Conservation (phyloP, 176 grass and related monocot genomes). For the Avena eriantha region DNA sequence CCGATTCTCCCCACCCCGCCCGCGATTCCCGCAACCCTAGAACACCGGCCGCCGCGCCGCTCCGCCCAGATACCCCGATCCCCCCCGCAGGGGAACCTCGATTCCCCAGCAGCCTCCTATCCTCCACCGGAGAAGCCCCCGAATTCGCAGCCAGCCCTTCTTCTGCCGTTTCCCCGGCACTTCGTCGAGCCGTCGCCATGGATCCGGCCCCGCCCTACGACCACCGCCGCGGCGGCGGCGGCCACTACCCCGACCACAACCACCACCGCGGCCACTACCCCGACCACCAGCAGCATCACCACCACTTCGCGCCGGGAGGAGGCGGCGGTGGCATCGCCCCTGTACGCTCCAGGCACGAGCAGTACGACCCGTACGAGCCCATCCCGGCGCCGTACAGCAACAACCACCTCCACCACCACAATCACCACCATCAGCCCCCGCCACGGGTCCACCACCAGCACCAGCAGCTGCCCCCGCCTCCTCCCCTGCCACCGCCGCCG, state of each 20-base stretch:
- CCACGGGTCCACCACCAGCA: slow-evolving; percentile 20
- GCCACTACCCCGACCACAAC: slow-evolving; percentile 1
- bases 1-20: background rate
- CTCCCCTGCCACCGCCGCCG: slow-evolving; percentile 39
- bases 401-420: background rate
- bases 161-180: background rate
- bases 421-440: background rate
- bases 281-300: background rate
- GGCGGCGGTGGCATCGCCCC: background rate
- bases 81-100: background rate
- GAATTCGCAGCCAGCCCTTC: too few species aligned
- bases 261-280: background rate
- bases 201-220: slow-evolving; percentile 24
- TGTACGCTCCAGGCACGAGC: slow-evolving; percentile 16
- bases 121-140: too few species aligned
- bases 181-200: background rate
- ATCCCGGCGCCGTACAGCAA: background rate
- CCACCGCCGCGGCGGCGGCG: slow-evolving; percentile 23
- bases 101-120: background rate
- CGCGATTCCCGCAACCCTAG: background rate
- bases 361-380: slow-evolving; percentile 21
- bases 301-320: background rate
- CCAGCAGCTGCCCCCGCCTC: slow-evolving; percentile 26
- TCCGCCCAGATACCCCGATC: background rate
- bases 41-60: background rate